These are phyloP conservation scores for Phytophthora nicotianae DNA, from an alignment of 352 stramenopile species.

Conservation along the genomic window DNA sequence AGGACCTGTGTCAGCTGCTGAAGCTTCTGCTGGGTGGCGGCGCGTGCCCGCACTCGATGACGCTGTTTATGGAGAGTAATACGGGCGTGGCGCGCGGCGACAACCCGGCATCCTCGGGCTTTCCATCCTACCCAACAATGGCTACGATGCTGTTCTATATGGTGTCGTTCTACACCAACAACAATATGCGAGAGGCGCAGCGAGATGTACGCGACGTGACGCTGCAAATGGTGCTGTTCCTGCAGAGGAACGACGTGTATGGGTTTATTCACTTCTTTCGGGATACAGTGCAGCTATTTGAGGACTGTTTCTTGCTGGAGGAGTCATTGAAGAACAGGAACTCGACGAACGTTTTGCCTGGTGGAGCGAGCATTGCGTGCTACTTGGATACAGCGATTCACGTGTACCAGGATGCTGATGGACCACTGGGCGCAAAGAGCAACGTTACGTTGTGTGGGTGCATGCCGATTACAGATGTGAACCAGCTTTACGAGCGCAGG, in stretches of 20 bases:
- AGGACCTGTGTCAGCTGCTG: slow-evolving; percentile 64
- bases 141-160: slow-evolving; percentile 79
- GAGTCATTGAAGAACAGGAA: slow-evolving; percentile 46
- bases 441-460: slow-evolving; percentile 51
- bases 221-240: slow-evolving; percentile 59
- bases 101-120: slow-evolving; percentile 21
- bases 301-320: slow-evolving; percentile 66
- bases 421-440: slow-evolving; percentile 44
- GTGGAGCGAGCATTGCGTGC: slow-evolving; percentile 41
- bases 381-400: slow-evolving; percentile 70
- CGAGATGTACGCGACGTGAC: slow-evolving; percentile 50
- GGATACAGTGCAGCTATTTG: slow-evolving; percentile 54
- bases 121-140: slow-evolving; percentile 52
- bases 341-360: slow-evolving; percentile 18
- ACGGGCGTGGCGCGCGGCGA: neutral
- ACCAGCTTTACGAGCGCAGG: slow-evolving; percentile 36
- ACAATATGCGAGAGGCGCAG: slow-evolving; percentile 42
- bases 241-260: slow-evolving; percentile 58
- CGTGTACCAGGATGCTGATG: slow-evolving; percentile 65
- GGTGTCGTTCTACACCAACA: slow-evolving; percentile 69
- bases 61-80: slow-evolving; percentile 55
- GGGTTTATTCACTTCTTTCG: slow-evolving; percentile 72
- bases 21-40: slow-evolving; percentile 45
- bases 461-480: slow-evolving; percentile 37
- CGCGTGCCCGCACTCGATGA: slow-evolving; percentile 65